Base-by-base conservation (phyloP, 1,284 basidiomycete species). In the Leccinum pallidistipes region DNA sequence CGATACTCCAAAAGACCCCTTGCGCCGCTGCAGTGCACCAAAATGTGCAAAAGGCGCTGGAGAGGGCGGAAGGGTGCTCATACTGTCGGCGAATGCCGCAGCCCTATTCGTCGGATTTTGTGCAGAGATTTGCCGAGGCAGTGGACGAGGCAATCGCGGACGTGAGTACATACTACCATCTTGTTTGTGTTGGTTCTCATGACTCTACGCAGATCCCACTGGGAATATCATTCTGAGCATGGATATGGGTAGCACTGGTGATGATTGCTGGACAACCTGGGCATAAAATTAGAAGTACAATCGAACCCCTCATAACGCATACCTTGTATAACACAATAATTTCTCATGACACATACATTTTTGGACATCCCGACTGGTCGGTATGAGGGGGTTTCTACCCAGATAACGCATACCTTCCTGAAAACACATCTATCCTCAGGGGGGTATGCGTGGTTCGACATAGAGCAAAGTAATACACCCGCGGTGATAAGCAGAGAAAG, bases 21-120 rank as follows among this genome's bases (percentile, higher is more conserved):
- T 74, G 71, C 49, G 60, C 65, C 14, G 29, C 59, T 21, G 63
- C 63, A n/a, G 72, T 70, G n/a, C 40, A 60, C 32, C 60, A 62
- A 57, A 63, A 64, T 24, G 52, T 71, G 47, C 55, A 24, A 24
- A 71, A 67, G 34, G 70, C 68, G 7, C n/a, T 72, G 16, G 61
- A 58, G 49, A 57, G 55, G 14, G 70, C 67, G 3, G 61, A n/a
- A 16, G 58, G 51, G 16, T 74, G 73, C 38, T 27, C 68, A 11
- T 66, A 58, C 49, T 74, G 73, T 52, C 67, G 61, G 12, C 52
- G 60, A 32, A 64, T 54, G 31, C 69, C 67, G 16, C 66, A 59
- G 9, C 18, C 53, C 3, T 61, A 62, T n/a, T 62, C 74, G 65
- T 55, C 49, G 18, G 65, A 69, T 32, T 71, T 74, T 38, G 61